Conservation (phyloP, 768 basidiomycete genomes). For the Russula compacta region DNA sequence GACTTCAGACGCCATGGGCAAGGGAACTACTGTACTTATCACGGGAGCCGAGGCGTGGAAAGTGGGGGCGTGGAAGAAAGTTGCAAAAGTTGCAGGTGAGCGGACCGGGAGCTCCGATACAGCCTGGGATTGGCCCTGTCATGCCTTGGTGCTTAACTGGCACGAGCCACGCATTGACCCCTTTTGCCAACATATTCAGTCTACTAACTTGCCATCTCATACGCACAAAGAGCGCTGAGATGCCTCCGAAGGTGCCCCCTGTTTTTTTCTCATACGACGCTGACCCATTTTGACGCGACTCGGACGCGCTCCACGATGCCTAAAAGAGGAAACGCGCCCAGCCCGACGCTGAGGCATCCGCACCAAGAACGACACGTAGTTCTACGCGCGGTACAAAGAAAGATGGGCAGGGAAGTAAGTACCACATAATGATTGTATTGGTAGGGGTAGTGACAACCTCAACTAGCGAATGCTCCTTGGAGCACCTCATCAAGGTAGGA, state of each 20-base stretch:
- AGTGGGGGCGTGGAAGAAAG: neutral
- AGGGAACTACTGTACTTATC: no score
- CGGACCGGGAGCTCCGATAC: neutral
- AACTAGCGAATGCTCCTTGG: neutral
- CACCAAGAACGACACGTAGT: conserved; percentile 40
- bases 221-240: neutral
- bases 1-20: conserved; percentile 41
- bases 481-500: neutral
- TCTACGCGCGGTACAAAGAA: conserved; percentile 31
- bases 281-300: neutral
- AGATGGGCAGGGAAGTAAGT: conserved; percentile 23
- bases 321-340: conserved; percentile 54
- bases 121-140: neutral
- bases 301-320: neutral
- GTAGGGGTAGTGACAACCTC: neutral
- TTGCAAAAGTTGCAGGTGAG: neutral
- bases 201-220: conserved; percentile 11
- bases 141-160: neutral
- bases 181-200: conserved; percentile 7
- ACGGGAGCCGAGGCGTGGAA: no score
- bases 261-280: neutral
- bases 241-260: conserved; percentile 17
- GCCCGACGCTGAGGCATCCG: conserved; percentile 25
- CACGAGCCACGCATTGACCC: conserved; percentile 3
- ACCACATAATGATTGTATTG: neutral